Evolutionary conservation across 345 rosid genomes (phyloP).

Genomic region (Corchorus capsularis): DNA sequence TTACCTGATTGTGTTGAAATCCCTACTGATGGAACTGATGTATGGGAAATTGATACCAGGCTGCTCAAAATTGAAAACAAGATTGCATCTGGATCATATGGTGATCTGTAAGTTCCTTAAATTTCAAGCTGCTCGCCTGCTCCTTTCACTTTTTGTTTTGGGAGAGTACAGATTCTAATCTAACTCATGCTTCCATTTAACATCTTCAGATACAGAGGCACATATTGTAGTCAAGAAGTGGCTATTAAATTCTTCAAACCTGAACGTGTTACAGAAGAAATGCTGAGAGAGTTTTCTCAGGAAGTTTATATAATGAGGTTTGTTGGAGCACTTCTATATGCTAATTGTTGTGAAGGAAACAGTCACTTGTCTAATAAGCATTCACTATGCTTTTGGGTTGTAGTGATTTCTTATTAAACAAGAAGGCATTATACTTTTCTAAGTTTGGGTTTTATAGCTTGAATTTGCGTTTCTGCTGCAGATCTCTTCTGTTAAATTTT

Average conservation of each 20-base stretch:
- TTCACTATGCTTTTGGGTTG: background rate
- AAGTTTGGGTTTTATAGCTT: background rate
- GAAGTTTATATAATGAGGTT: slow-evolving; percentile 98
- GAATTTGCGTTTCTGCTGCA: background rate
- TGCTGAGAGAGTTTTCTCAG: slow-evolving; percentile 86
- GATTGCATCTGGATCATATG: slow-evolving; percentile 86
- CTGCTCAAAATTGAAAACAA: slow-evolving; percentile 73
- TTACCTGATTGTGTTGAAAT: slow-evolving; percentile 68
- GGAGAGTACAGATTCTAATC: slow-evolving; percentile 3
- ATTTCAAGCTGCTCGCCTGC: background rate
- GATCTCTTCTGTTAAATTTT: background rate
- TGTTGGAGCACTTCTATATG: slow-evolving; percentile 26
- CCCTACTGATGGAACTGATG: slow-evolving; percentile 93
- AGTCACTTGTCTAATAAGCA: background rate
- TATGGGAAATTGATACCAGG: slow-evolving; percentile 87
- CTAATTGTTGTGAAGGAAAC: slow-evolving; percentile 7
- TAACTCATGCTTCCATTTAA: slow-evolving; percentile 19
- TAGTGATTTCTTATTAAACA: background rate
- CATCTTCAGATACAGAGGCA: slow-evolving; percentile 70
- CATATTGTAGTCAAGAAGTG: slow-evolving; percentile 93
- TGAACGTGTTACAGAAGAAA: slow-evolving; percentile 72
- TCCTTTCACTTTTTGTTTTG: background rate
- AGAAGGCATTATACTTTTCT: background rate
- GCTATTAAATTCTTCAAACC: slow-evolving; percentile 91
- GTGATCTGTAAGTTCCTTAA: slow-evolving; percentile 73